Evolutionary conservation across 2,329 filamentous ascomycete species (phyloP).

Genomic region (Aspergillus tamarii): DNA sequence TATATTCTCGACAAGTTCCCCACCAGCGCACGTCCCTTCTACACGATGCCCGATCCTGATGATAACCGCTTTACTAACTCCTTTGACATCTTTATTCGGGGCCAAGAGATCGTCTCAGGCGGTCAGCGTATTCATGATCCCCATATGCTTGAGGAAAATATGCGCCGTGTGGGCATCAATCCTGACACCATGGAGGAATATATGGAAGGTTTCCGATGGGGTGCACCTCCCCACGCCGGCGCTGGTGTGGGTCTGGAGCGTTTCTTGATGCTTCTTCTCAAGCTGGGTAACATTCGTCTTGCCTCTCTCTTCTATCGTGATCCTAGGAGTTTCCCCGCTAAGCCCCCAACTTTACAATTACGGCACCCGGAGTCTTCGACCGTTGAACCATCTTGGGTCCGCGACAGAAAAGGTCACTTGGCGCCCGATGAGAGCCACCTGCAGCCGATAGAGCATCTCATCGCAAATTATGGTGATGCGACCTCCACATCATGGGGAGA

Average conservation of each 20-base stretch:
- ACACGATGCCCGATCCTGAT: constrained; percentile 80
- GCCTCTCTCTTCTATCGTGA: constrained; percentile 87
- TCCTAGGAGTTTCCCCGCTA: constrained; percentile 79
- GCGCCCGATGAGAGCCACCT: constrained; percentile 56
- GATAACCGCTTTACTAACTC: constrained; percentile 80
- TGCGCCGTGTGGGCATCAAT: constrained; percentile 74
- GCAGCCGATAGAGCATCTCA: constrained; percentile 80
- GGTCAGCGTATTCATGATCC: constrained; percentile 91
- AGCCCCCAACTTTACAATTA: constrained; percentile 64
- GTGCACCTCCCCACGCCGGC: constrained; percentile 84
- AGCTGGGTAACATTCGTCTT: constrained; percentile 85
- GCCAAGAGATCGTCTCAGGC: constrained; percentile 89
- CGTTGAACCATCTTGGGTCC: constrained; percentile 66
- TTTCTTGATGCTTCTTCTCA: constrained; percentile 81
- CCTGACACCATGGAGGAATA: constrained; percentile 89
- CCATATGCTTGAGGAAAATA: constrained; percentile 72
- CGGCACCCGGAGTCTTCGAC: constrained; percentile 88
- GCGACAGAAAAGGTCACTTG: constrained; percentile 41
- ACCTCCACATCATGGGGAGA: constrained; percentile 94
- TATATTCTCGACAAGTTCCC: constrained; percentile 96
- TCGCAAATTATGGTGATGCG: constrained; percentile 93
- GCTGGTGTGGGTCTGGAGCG: constrained; percentile 90
- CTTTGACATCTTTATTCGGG: constrained; percentile 92
- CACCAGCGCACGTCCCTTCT: constrained; percentile 80
- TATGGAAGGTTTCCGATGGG: constrained; percentile 83